These are phyloP conservation scores for Trichoderma sp. DNA, from an alignment of 2,329 filamentous ascomycete species.

Conservation along the genomic window DNA sequence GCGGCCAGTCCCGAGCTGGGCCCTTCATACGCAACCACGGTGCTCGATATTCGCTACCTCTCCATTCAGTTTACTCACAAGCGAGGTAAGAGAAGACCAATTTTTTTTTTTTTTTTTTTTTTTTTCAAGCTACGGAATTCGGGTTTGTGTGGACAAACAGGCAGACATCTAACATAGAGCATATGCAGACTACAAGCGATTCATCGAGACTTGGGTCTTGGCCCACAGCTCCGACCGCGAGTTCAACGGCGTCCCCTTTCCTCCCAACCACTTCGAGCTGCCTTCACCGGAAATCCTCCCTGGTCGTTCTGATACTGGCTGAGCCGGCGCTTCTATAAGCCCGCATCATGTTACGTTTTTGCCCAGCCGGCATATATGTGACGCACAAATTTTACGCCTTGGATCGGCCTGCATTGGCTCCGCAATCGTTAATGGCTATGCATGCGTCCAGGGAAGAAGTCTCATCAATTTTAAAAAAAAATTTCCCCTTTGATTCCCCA, in stretches of 20 bases:
- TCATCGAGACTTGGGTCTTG: conserved; percentile 45
- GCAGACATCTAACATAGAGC: not conserved
- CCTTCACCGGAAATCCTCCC: conserved; percentile 46
- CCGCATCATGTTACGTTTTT: not conserved
- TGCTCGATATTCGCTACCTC: conserved; percentile 46
- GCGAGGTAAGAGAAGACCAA: conserved; percentile 39
- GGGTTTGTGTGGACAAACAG: not conserved
- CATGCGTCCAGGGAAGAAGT: not conserved
- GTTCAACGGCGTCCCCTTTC: conserved; percentile 45
- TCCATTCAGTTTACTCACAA: conserved; percentile 49
- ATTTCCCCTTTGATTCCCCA: not conserved
- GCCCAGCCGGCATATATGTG: not conserved
- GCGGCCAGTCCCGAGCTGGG: conserved; percentile 24
- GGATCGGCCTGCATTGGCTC: not conserved
- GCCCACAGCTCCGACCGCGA: conserved; percentile 47
- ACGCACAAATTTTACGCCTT: not conserved
- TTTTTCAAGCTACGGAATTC: not conserved
- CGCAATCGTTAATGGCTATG: not conserved
- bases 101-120: no score
- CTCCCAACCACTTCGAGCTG: conserved; percentile 45
- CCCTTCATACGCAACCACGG: conserved; percentile 23
- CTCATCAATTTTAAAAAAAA: not conserved
- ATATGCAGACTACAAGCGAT: conserved; percentile 42
- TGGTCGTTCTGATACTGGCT: conserved; percentile 21
- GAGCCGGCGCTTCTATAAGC: not conserved